A percentile compares a stretch with the other conserved stretches of the same genome.
Conservation (phyloP, 225 moss, liverwort and hornwort species). For the Antitrichia curtipendula region DNA sequence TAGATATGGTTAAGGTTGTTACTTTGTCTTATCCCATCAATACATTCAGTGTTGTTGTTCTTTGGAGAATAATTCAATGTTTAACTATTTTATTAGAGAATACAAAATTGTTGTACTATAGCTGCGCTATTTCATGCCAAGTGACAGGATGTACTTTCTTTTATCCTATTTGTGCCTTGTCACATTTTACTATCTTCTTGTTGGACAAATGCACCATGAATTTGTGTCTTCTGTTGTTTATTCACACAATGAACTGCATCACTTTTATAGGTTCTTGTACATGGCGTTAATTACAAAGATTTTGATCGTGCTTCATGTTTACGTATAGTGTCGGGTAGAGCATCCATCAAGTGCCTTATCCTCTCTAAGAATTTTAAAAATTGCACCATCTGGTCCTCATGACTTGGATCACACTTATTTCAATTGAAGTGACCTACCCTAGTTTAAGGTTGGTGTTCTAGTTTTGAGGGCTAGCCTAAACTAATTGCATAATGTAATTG, state of each 20-base stretch:
- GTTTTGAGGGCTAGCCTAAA: not conserved
- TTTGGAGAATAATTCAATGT: not conserved
- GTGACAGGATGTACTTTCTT: not conserved
- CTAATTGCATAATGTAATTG: not conserved
- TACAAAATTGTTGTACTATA: not conserved
- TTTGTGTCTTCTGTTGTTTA: not conserved
- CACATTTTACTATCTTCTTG: not conserved
- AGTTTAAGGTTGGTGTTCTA: not conserved
- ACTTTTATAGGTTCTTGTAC: not conserved
- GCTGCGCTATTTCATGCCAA: not conserved
- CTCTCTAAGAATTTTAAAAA: not conserved
- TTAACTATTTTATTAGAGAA: not conserved
- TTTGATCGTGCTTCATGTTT: not conserved
- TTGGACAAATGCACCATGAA: not conserved
- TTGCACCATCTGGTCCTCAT: too few relatives aligned
- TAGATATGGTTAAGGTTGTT: slow-evolving; percentile 1
- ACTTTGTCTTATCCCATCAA: not conserved
- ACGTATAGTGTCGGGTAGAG: not conserved
- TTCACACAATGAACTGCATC: not conserved
- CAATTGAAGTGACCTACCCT: not conserved
- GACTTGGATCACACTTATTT: not conserved
- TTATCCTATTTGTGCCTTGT: not conserved
- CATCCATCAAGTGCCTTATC: not conserved
- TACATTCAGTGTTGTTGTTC: not conserved
- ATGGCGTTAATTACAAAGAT: not conserved